Conservation (phyloP, 2,329 filamentous ascomycete species). For the Fusarium abutilonis region DNA sequence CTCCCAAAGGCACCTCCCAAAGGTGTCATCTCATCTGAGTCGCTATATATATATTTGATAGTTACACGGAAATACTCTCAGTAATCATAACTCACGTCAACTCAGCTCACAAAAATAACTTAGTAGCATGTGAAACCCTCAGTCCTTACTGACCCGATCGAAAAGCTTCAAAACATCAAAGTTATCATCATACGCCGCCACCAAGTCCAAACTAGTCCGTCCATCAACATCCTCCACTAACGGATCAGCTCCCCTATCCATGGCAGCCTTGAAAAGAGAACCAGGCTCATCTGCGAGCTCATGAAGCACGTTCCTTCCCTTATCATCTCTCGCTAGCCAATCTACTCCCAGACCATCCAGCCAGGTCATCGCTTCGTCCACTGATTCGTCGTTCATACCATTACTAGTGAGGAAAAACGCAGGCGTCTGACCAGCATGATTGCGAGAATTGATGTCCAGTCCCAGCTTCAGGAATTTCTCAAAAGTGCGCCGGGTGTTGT, state of each 20-base stretch:
- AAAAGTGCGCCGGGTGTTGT: conserved; percentile 1
- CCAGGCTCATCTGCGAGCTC: background rate
- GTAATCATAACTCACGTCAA: background rate
- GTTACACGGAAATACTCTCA: background rate
- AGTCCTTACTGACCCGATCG: background rate
- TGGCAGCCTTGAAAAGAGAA: conserved; percentile 5
- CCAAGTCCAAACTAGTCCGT: conserved; percentile 24
- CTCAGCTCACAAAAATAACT: background rate
- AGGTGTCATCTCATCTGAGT: background rate
- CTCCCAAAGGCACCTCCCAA: background rate
- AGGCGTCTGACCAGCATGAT: conserved; percentile 25
- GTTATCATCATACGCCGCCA: conserved; percentile 6
- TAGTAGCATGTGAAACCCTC: background rate
- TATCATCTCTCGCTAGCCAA: conserved; percentile 27
- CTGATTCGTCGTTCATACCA: too few relatives aligned
- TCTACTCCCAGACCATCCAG: conserved; percentile 25
- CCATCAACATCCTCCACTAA: conserved; percentile 28
- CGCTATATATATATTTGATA: background rate
- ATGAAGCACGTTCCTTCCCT: conserved; percentile 24
- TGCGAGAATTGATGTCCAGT: conserved; percentile 29
- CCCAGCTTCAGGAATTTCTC: conserved; percentile 12
- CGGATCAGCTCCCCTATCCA: conserved; percentile 22
- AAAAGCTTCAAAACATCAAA: conserved; percentile 22
- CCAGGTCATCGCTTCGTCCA: background rate
- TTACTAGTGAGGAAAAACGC: conserved; percentile 12